Conservation (phyloP, 495 filamentous ascomycete species). For the Neurospora tetraspora region DNA sequence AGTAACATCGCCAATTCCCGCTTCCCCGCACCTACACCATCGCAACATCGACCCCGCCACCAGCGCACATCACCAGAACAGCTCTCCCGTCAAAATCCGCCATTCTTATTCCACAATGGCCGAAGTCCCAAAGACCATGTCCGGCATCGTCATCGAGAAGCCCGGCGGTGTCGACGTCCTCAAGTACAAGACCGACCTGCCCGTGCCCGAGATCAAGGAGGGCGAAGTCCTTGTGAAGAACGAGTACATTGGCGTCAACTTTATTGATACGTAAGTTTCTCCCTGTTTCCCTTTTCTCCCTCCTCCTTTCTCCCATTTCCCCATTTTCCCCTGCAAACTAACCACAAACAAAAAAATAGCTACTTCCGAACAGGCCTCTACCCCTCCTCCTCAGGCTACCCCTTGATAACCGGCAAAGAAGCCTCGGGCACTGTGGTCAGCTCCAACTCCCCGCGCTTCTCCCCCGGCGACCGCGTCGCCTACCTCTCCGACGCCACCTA, state of each 20-base stretch:
- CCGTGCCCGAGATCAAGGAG: conserved; percentile 60
- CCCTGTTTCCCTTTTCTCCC: too few relatives aligned
- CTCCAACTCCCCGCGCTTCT: conserved; percentile 33
- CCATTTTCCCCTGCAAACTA: not conserved
- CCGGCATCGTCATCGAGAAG: conserved; percentile 62
- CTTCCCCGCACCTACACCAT: not conserved
- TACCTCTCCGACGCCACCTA: conserved; percentile 55
- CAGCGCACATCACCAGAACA: too few relatives aligned
- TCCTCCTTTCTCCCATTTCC: conserved; percentile 5
- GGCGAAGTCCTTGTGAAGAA: conserved; percentile 80
- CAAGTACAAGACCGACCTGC: conserved; percentile 61
- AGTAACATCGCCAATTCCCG: not conserved
- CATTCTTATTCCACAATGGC: not conserved
- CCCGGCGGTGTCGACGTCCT: conserved; percentile 73
- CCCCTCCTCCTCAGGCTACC: conserved; percentile 44
- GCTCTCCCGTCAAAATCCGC: too few relatives aligned
- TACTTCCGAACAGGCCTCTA: conserved; percentile 93
- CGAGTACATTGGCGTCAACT: conserved; percentile 78
- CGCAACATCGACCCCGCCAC: not conserved
- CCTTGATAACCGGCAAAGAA: conserved; percentile 78
- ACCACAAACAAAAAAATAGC: too few relatives aligned
- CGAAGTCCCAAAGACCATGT: conserved; percentile 53
- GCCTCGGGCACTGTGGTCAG: conserved; percentile 43
- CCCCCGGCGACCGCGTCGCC: conserved; percentile 57
- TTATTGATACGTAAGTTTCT: conserved; percentile 59